phyloP scores from a whole-genome alignment of 1,284 basidiomycete genomes.

The Cutaneotrichosporon arboriforme region DNA sequence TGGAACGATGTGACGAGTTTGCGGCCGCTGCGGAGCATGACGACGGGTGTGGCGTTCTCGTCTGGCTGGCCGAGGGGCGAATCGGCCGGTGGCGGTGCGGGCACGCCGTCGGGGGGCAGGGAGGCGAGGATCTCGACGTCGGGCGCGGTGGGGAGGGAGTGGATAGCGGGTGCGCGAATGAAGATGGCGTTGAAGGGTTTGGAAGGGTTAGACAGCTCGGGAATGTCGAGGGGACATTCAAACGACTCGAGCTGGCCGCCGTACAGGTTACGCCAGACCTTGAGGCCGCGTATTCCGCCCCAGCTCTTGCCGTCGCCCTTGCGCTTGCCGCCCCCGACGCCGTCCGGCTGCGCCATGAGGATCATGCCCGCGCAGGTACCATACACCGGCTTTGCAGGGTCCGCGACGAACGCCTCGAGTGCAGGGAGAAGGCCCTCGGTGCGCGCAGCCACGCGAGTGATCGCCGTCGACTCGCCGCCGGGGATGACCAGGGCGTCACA shows the following conservation, averaged over 20 bases:
- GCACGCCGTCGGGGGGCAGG: conserved; percentile 59
- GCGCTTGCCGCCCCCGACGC: conserved; percentile 64
- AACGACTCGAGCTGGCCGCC: conserved; percentile 80
- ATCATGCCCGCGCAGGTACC: conserved; percentile 98
- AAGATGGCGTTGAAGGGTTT: conserved; percentile 80
- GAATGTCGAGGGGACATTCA: conserved; percentile 67
- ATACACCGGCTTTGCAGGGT: conserved; percentile 69
- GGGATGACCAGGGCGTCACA: conserved; percentile 90
- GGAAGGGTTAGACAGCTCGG: conserved; percentile 58
- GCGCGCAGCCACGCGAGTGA: conserved; percentile 69
- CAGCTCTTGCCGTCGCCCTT: conserved; percentile 46
- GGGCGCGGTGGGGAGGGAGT: conserved; percentile 18
- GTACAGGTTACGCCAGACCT: conserved; percentile 70
- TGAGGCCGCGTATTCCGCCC: conserved; percentile 67
- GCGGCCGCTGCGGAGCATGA: conserved; percentile 78
- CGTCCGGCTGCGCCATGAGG: conserved; percentile 62
- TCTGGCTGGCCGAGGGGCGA: conserved; percentile 35
- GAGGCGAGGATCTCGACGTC: conserved; percentile 55
- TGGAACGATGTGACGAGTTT: conserved; percentile 90
- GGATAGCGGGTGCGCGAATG: conserved; percentile 73
- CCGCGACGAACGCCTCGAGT: conserved; percentile 62
- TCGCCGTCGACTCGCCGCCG: conserved; percentile 89
- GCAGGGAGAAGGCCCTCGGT: conserved; percentile 74
- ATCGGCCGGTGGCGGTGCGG: conserved; percentile 46
- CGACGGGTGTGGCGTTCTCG: conserved; percentile 59